Base-by-base conservation (phyloP, 768 basidiomycete genomes). In the Suillus lakei region DNA sequence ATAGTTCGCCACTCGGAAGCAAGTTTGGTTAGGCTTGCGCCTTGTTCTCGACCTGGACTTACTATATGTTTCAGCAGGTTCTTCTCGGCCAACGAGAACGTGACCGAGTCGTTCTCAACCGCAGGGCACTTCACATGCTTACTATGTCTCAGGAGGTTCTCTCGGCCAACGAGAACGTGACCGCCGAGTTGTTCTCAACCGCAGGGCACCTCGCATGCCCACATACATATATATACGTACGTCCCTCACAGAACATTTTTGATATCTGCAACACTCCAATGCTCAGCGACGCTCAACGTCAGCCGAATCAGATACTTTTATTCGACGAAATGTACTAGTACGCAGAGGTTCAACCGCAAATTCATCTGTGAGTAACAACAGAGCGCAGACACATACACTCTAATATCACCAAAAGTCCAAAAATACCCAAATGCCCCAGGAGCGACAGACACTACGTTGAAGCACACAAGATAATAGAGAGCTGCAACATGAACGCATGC, bases 361-460 rank as follows among this genome's bases (percentile, higher is more conserved):
- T 16, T 26, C 7, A 16, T 38, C 38, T 2, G 23, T 28, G 5
- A 41, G 61, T 58, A 60, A 8, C 5, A 62, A 62, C 16, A 61
- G 18, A 61, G 16, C 51, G 15, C n/a, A 34, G 26, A 60, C 60
- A 61, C 26, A 61, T 26, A 32, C 26, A 32, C 21, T 34, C 32
- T 21, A 54, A 54, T 30, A 53, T 30, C 16, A 39, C 39, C 51
- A 32, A 54, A 54, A 21, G 32, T 54, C 53, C 30, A 32, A 54
- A 39, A 59, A 9, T 5, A 13, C n/a, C 53, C 61, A 18, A 38
- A 39, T 3, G 23, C 26, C 38, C 30, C 15, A 39, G 32, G 21
- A 59, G 21, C 16, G 23, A 56, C 36, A 56, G 54, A 55, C 54
- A 53, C 7, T 21, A 53, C 34, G 18, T 59, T 59, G 58, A 59